Percentiles rank a stretch among this genome's conserved stretches.
These are phyloP conservation scores for Tilletiopsis washingtonensis DNA, from an alignment of 1,284 basidiomycete species.

Conservation along the genomic window DNA sequence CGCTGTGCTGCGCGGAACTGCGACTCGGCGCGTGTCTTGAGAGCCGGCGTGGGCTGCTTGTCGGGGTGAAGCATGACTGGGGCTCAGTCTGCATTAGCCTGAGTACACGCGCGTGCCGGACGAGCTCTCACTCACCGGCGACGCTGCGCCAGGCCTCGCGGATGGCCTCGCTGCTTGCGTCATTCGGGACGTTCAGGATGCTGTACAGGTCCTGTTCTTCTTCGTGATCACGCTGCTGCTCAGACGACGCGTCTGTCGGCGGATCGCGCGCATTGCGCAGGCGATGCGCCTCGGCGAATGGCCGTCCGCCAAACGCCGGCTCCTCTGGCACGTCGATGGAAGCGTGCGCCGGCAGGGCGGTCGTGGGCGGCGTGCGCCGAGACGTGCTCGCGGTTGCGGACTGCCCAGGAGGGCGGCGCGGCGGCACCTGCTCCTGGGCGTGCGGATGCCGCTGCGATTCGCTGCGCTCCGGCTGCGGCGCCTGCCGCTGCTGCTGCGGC, in stretches of 20 bases:
- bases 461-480: too few relatives aligned
- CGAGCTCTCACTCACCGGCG: constrained; percentile 50
- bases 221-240: constrained; percentile 6
- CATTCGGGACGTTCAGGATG: constrained; percentile 61
- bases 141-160: constrained; percentile 63
- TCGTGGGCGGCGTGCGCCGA: too few relatives aligned
- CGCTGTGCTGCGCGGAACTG: constrained; percentile 68
- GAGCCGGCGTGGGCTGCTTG: constrained; percentile 61
- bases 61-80: constrained; percentile 71
- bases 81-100: background rate
- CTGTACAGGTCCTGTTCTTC: constrained; percentile 23
- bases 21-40: constrained; percentile 58
- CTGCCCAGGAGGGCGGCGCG: too few relatives aligned
- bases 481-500: too few relatives aligned
- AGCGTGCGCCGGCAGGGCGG: too few relatives aligned
- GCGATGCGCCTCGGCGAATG: constrained; percentile 1
- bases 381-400: too few relatives aligned
- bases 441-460: too few relatives aligned
- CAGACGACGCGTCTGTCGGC: background rate
- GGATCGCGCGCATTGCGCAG: background rate
- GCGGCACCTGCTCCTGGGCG: too few relatives aligned
- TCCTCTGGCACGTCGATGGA: too few relatives aligned
- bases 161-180: constrained; percentile 61
- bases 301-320: background rate
- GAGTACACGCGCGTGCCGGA: background rate